Conservation (phyloP, 805 yeast genomes). For the Candida taoyuanica region DNA sequence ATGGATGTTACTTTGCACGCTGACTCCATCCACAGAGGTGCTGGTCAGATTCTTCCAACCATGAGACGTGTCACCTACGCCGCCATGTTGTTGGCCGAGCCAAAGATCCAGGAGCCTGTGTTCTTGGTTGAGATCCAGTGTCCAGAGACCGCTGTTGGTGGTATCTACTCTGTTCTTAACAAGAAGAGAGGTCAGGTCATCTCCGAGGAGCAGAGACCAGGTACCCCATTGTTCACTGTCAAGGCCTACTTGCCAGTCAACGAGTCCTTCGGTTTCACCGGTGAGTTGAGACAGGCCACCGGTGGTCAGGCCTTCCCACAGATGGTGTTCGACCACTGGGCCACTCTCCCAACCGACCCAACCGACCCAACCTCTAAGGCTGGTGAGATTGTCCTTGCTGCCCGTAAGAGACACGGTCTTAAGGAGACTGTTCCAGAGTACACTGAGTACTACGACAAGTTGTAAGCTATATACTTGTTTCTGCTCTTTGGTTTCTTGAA, state of each 20-base stretch:
- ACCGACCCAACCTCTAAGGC: constrained; percentile 76
- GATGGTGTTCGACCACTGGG: constrained; percentile 99
- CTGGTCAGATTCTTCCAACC: constrained; percentile 99
- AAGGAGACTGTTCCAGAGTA: constrained; percentile 98
- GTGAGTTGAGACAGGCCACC: constrained; percentile 99
- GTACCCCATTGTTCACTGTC: constrained; percentile 99
- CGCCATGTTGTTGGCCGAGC: constrained; percentile 96
- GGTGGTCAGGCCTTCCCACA: constrained; percentile 99
- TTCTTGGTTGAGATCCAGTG: constrained; percentile 99
- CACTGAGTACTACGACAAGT: constrained; percentile 97
- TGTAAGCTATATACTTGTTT: constrained; percentile 37
- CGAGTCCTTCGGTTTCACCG: constrained; percentile 99
- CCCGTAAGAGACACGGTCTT: constrained; percentile 95
- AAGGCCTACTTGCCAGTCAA: constrained; percentile 99
- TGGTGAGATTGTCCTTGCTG: constrained; percentile 56
- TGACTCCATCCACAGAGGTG: constrained; percentile 99
- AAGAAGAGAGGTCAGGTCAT: constrained; percentile 99
- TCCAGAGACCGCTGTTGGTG: constrained; percentile 99
- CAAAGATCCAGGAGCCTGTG: constrained; percentile 98
- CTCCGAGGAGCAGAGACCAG: constrained; percentile 99
- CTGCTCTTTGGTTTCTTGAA: constrained; percentile 3
- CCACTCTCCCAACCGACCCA: constrained; percentile 86
- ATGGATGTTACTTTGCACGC: constrained; percentile 99
- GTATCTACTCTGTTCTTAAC: constrained; percentile 99
- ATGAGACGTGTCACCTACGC: constrained; percentile 99